Percentiles rank a stretch among this genome's conserved stretches.
phyloP scores from a whole-genome alignment of 1,139 yeast species.

The Ogataea hybrid region DNA sequence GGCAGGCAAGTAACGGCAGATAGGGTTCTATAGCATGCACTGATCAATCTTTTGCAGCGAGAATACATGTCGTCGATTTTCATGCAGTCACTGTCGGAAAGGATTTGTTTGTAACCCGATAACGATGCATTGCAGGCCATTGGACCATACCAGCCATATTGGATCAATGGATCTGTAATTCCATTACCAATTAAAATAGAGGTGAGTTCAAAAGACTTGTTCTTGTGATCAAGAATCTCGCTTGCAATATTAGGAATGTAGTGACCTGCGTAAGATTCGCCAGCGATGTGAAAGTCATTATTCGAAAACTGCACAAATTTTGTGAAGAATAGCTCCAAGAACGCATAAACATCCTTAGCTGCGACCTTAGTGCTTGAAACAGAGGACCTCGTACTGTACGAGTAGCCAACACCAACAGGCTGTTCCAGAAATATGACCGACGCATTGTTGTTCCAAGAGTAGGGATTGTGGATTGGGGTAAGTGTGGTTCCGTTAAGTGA shows the following conservation, averaged over 20 bases:
- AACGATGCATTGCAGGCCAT: too few species aligned
- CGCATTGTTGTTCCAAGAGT: conserved; percentile 71
- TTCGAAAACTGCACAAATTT: conserved; percentile 61
- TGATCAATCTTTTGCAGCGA: too few species aligned
- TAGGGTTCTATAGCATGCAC: too few species aligned
- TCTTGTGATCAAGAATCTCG: conserved; percentile 65
- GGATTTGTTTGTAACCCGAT: too few species aligned
- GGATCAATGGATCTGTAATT: too few species aligned
- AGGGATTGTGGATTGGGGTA: conserved; percentile 55
- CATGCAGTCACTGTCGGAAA: too few species aligned
- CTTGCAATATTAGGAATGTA: conserved; percentile 78
- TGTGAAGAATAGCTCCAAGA: conserved; percentile 72
- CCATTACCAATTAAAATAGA: too few species aligned
- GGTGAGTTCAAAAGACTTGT: conserved; percentile 62
- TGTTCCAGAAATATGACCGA: conserved; percentile 69
- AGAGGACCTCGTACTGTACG: conserved; percentile 56
- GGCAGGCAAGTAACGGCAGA: too few species aligned
- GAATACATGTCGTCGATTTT: too few species aligned
- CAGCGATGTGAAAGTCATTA: conserved; percentile 74
- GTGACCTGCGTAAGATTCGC: conserved; percentile 89
- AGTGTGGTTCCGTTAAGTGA: conserved; percentile 44
- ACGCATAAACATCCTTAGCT: conserved; percentile 75
- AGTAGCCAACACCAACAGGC: conserved; percentile 77
- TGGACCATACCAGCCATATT: too few species aligned
- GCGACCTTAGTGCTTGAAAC: conserved; percentile 67